Percentiles rank a stretch among this genome's conserved stretches.
Evolutionary conservation across 257 asterid genomes (phyloP).

Genomic region (Nicotiana benthamiana): DNA sequence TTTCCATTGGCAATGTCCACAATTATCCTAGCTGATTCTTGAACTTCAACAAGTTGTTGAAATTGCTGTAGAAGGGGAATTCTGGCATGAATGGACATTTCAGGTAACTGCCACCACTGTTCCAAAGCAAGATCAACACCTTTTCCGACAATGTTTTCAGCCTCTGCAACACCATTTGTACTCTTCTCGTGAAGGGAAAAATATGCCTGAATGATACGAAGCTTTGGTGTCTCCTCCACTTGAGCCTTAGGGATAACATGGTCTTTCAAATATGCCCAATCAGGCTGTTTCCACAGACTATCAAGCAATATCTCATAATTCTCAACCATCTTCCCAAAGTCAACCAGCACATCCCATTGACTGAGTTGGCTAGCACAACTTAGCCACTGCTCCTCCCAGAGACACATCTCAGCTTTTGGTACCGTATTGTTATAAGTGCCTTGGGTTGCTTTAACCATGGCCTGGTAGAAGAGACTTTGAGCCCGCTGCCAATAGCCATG

Average conservation of each 20-base stretch:
- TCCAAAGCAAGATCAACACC: slow-evolving; percentile 98
- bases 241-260: slow-evolving; percentile 95
- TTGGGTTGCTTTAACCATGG: slow-evolving; percentile 98
- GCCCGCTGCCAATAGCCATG: slow-evolving; percentile 99
- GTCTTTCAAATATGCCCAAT: slow-evolving; percentile 87
- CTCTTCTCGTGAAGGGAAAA: slow-evolving; percentile 97
- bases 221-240: slow-evolving; percentile 94
- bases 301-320: slow-evolving; percentile 92
- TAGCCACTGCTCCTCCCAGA: slow-evolving; percentile 99
- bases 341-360: slow-evolving; percentile 95
- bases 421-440: slow-evolving; percentile 94
- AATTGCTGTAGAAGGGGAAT: slow-evolving; percentile 95
- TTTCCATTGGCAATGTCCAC: slow-evolving; percentile 89
- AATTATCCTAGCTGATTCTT: slow-evolving; percentile 87
- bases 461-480: slow-evolving; percentile 92
- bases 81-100: slow-evolving; percentile 93
- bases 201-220: slow-evolving; percentile 89
- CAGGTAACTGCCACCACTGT: slow-evolving; percentile 99
- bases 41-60: slow-evolving; percentile 98
- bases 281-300: slow-evolving; percentile 99
- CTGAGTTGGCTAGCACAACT: slow-evolving; percentile 91
- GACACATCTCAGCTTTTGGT: slow-evolving; percentile 99
- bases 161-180: slow-evolving; percentile 81
- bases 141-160: slow-evolving; percentile 85
- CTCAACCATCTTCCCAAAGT: slow-evolving; percentile 86